Conservation (phyloP, 1,284 basidiomycete genomes). For the Cryptococcus depauperatus region DNA sequence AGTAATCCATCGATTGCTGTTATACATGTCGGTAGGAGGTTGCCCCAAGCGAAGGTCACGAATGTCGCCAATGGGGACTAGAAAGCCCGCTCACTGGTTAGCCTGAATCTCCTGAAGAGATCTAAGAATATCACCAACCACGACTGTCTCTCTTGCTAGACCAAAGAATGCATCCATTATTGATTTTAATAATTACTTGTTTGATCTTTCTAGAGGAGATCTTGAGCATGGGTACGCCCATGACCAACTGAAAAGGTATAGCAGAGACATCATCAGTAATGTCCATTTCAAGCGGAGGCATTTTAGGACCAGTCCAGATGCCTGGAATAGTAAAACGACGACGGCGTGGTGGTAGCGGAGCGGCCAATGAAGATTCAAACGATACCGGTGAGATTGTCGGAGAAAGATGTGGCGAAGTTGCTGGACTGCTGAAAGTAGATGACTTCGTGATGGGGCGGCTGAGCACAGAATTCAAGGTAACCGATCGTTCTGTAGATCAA, state of each 20-base stretch:
- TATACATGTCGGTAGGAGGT: constrained; percentile 54
- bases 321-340: constrained; percentile 3
- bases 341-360: constrained; percentile 2
- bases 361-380: no score
- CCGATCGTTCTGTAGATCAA: neutral
- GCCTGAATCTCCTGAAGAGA: neutral
- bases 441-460: no score
- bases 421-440: no score
- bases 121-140: constrained; percentile 47
- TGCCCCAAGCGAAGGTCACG: constrained; percentile 78
- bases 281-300: no score
- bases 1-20: constrained; percentile 48
- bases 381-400: no score
- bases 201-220: constrained; percentile 78
- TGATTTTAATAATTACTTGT: constrained; percentile 62
- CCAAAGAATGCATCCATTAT: constrained; percentile 71
- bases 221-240: constrained; percentile 64
- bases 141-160: constrained; percentile 67
- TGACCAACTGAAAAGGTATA: constrained; percentile 12
- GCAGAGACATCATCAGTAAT: constrained; percentile 2
- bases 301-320: no score
- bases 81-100: neutral
- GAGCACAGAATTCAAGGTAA: neutral
- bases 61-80: constrained; percentile 83
- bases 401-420: no score